Evolutionary conservation across 352 stramenopile genomes (phyloP), one percentile per base, ranked within the genome.

Genomic region (Elongisporangium senticosum): DNA sequence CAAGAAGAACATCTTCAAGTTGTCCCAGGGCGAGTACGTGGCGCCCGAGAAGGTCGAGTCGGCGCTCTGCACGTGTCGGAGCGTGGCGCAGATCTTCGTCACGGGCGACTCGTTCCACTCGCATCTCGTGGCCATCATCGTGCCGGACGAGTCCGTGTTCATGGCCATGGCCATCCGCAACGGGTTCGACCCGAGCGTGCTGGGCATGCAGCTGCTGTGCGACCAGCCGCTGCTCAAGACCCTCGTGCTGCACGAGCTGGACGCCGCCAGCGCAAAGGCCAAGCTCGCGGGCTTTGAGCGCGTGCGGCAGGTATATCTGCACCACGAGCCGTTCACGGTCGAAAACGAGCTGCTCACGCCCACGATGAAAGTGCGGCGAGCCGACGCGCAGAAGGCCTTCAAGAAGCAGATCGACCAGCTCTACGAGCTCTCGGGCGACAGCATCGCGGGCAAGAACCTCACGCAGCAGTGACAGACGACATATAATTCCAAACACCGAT

Each of bases 41-140:
- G 94, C 96, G 1, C 79, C 96, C 6, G 96, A 99, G 72, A 98
- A 98, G 76, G 93, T 99, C 64, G 96, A 99, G 74, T 97, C 97
- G 64, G 79, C 88, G 15, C 95, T 98, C 0, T 71, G 79, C 23
- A 96, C 94, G 49, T 96, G 75, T 58, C 68, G 72, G 1, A 96
- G 95, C 62, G 92, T 99, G 51, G 93, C 77, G 21, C 96, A 98
- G 74, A 78, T 89, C 37, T 99, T 99, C 68, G 90, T 99, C 17
- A 90, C 98, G 56, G 97, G 97, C 21, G 96, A 99, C 71, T 98
- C 89, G 21, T 93, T 98, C 55, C 93, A 98, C 69, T 98, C 76
- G 55, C 93, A 84, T 53, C 80, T 99, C 17, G 95, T 99, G 39
- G 96, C 87, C 4, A 83, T 99, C 55, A 72, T 98, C 48, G 92